A percentile compares a stretch with the other conserved stretches of the same genome.
These are phyloP conservation scores for Nephelium lappaceum DNA, from an alignment of 345 rosid species.

Conservation along the genomic window DNA sequence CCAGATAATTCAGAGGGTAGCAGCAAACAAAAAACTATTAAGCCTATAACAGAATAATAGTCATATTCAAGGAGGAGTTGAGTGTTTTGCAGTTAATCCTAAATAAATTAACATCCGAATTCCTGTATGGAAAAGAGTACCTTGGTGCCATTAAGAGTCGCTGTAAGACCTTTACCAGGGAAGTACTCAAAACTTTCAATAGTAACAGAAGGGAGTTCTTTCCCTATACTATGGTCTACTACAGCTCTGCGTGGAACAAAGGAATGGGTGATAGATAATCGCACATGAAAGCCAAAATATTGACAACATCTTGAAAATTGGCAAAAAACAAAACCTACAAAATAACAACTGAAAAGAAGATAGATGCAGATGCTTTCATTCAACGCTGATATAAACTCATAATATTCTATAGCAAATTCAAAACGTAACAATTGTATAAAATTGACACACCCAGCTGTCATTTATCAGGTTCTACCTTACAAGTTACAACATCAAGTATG, in stretches of 20 bases:
- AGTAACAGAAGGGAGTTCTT: conserved; percentile 85
- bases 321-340: not conserved
- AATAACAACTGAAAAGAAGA: conserved; percentile 1
- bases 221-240: conserved; percentile 88
- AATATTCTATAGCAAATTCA: not conserved
- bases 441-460: not conserved
- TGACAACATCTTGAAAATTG: conserved; percentile 1
- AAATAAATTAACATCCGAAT: not conserved
- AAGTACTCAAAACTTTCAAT: conserved; percentile 87
- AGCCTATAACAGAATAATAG: too few species aligned
- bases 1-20: too few species aligned
- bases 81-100: not conserved
- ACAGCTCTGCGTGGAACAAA: conserved; percentile 72
- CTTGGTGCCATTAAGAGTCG: conserved; percentile 75
- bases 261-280: not conserved
- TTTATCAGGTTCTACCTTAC: not conserved
- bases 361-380: not conserved
- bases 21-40: too few species aligned
- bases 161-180: conserved; percentile 95
- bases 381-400: not conserved
- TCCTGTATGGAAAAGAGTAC: conserved; percentile 34
- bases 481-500: not conserved
- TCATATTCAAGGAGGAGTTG: not conserved
- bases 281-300: conserved; percentile 23
- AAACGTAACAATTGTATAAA: conserved; percentile 8